A percentile compares a stretch with the other conserved stretches of the same genome.
Conservation (phyloP, 2,329 filamentous ascomycete genomes). For the Fusarium luffae region DNA sequence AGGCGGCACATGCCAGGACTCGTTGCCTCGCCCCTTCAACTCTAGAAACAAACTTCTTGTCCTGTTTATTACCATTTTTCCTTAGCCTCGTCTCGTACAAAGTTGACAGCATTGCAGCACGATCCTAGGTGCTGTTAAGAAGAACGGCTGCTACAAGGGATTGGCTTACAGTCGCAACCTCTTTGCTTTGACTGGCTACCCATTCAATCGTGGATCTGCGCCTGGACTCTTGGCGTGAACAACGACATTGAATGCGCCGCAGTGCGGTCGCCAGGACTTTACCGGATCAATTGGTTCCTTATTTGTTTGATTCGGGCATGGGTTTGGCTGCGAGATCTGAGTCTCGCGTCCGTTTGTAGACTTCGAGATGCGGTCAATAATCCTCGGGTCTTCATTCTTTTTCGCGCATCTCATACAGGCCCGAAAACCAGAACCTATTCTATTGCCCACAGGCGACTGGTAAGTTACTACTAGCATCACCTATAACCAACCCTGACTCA, state of each 20-base stretch:
- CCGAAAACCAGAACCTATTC: constrained; percentile 35
- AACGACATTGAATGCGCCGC: constrained; percentile 12
- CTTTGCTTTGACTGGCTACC: not conserved
- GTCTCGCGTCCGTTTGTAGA: not conserved
- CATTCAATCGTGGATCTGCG: constrained; percentile 2
- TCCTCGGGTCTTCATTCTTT: constrained; percentile 29
- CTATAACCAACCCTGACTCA: constrained; percentile 16
- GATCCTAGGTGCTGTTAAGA: not conserved
- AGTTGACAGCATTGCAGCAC: not conserved
- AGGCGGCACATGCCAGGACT: constrained; percentile 19
- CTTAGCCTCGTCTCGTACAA: not conserved
- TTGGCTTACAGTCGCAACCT: not conserved
- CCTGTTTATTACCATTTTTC: constrained; percentile 13
- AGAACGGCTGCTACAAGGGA: not conserved
- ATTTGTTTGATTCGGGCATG: constrained; percentile 11
- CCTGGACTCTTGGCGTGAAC: constrained; percentile 9
- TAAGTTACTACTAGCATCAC: constrained; percentile 2
- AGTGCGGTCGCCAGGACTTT: constrained; percentile 9
- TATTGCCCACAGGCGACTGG: constrained; percentile 40
- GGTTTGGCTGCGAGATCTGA: not conserved
- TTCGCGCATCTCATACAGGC: constrained; percentile 34
- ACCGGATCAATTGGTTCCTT: constrained; percentile 10
- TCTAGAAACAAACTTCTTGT: constrained; percentile 12
- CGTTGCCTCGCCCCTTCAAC: constrained; percentile 7
- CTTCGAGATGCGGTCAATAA: constrained; percentile 31